Evolutionary conservation across 768 basidiomycete genomes (phyloP), one percentile per base, ranked within the genome.

Genomic region (Podaxis carcinomalis): DNA sequence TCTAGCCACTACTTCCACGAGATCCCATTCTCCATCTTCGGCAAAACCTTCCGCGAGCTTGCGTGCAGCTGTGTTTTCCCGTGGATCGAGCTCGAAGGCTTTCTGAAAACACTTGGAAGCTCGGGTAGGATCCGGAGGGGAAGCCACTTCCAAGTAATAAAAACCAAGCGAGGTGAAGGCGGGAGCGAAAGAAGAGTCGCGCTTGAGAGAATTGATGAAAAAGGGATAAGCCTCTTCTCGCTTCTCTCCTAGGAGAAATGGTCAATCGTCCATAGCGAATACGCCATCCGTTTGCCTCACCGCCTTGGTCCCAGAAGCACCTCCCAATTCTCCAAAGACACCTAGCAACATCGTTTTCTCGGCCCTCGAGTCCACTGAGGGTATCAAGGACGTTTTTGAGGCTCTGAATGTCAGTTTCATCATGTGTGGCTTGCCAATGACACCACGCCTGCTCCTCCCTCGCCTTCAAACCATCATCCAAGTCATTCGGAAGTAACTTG

Each of bases 81-180:
- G 82, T 1, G 94, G 83, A 74, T 98, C 96, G 4, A 98, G 84
- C 72, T 98, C 97, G 67, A 99, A 98, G 0, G 96, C 97, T 68
- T 96, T 98, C 68, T 98, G 95, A 73, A 96, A 98, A 70, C 96
- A 98, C 70, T 95, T 95, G 2, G 92, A 89, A 0, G 96, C 91
- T 39, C 95, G 86, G 5, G 84, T 83, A 23, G 85, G 87, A 72
- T 98, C 95, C 0, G 88, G 84, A 0, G 93, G 93, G 10, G 77
- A 74, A 3, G 82, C 76, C 60, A 76, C 78, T 44, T 94, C 89
- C 19, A 82, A 74, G 72, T 98, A 98, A 74, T 95, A 95, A 51
- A 92, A 77, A 5, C 97, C 97, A 2, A 99, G 83, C 0, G 93
- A 93, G 2, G 96, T 96, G 71, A 93, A 98, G 0, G 97, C 88